Base-by-base conservation (phyloP, 306 rosid species). In the Prosopis cineraria region DNA sequence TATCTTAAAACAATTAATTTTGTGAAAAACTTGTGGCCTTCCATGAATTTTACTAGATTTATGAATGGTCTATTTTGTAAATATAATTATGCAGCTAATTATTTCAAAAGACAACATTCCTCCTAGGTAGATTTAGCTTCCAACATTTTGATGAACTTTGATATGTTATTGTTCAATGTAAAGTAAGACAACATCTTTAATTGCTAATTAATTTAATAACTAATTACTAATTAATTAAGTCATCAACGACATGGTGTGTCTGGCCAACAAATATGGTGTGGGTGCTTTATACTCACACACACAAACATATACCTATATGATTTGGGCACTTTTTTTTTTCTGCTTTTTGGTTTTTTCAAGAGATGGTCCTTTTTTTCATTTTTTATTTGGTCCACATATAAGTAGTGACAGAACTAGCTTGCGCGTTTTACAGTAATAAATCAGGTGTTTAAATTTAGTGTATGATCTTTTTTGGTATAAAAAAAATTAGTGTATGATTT, bases 181-280 rank as follows among this genome's bases (percentile, higher is more conserved):
- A 78, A 77, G 81, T 78, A 60, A 37, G 72, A 65, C 75, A 78
- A 60, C 75, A 62, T 22, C 75, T 45, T 65, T 60, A 53, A 22
- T 10, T 53, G 70, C 52, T 65, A 48, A 70, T 63, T 59, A 56
- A 70, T 68, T 72, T 3, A 47, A n/a, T 34, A n/a, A n/a, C n/a
- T n/a, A n/a, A n/a, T n/a, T n/a, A n/a, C 3, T 37, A 37, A 60
- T 14, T 52, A 25, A 77, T 24, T 58, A 73, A 63, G 52, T 22
- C 31, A 27, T 25, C 9, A 58, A 11, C 34, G 22, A 56, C 64
- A 58, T 58, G 34, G 34, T 4, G 58, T 50, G 33, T 25, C n/a
- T n/a, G n/a, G n/a, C n/a, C n/a, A n/a, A n/a, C n/a, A n/a, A n/a
- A n/a, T n/a, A 58, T 58, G 34, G 34, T 4, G 58, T 50, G 33